These are phyloP conservation scores for Amphirosellinia nigrospora DNA, from an alignment of 495 filamentous ascomycete genomes.

Conservation along the genomic window DNA sequence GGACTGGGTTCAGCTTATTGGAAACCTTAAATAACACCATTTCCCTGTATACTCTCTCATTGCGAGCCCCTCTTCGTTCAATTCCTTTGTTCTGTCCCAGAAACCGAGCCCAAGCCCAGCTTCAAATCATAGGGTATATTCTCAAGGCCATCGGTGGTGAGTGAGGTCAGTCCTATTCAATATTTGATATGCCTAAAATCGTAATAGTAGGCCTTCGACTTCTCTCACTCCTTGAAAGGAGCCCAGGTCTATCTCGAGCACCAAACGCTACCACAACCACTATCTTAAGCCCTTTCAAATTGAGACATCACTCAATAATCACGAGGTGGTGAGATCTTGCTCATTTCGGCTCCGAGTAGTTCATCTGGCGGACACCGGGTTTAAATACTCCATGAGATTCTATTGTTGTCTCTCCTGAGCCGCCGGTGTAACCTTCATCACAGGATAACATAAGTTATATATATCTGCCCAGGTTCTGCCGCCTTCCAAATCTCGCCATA, in stretches of 20 bases:
- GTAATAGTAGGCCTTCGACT: not conserved
- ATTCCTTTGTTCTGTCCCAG: constrained; percentile 3
- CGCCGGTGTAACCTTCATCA: not conserved
- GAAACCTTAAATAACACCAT: not conserved
- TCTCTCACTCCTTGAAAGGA: not conserved
- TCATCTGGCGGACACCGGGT: not conserved
- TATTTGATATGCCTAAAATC: not conserved
- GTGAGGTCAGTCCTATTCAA: not conserved
- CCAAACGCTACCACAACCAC: not conserved
- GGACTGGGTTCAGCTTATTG: not conserved
- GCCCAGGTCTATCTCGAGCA: not conserved
- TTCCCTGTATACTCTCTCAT: not conserved
- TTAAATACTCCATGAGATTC: not conserved
- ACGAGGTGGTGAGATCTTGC: constrained; percentile 1
- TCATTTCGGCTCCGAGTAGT: not conserved
- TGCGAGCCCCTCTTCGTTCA: too few relatives aligned
- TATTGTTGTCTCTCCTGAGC: not conserved
- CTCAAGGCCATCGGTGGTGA: not conserved
- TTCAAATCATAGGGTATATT: too few relatives aligned
- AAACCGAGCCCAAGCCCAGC: not conserved
- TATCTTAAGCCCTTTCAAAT: not conserved
- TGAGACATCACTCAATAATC: not conserved
- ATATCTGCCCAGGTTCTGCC: not conserved
- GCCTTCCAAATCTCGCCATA: not conserved
- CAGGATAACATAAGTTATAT: not conserved